Base-by-base conservation (phyloP, 2,329 filamentous ascomycete species). In the Cladophialophora yegresii region DNA sequence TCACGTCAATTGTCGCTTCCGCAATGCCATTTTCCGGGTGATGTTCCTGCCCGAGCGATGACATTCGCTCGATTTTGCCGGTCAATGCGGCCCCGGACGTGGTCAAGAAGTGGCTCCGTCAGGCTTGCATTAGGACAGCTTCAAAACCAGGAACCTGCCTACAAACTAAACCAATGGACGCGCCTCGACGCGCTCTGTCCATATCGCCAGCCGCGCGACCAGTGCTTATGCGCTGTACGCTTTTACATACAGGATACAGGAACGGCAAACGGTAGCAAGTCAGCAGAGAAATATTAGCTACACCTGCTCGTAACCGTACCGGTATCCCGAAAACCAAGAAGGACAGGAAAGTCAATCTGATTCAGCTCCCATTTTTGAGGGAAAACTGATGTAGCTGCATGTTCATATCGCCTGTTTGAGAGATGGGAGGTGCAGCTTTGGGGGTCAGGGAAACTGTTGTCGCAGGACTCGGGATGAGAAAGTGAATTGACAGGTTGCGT, bases 41-140 rank as follows among this genome's bases (percentile, higher is more conserved):
- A 54, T 65, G 59, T 65, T 65, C 62, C 62, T 62, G 20, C 30
- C 47, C 62, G 55, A 45, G 63, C 60, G 61, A 61, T 43, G 54
- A 62, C 58, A 68, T 66, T 68, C 66, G 66, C 55, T 64, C 61
- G 58, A 47, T 23, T 28, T 60, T 59, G 57, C 58, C 62, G 57
- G 58, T 57, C 58, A 45, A 30, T 59, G 61, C 63, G 60, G 66
- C 66, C 66, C 66, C 66, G 62, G 63, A 51, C 49, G 51, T 64
- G 63, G 64, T 62, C 65, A 59, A 45, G 61, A 64, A 28, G 30
- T 40, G 57, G 23, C 57, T 59, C 57, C 57, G 57, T 53, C 58
- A 58, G 66, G 66, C 64, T 68, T 68, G 66, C 66, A 68, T 68
- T 68, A 68, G 66, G 51, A 55, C 61, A 57, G 58, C 43, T 57